phyloP scores from a whole-genome alignment of 75 land plant genomes.

The Ceratopteris richardii region DNA sequence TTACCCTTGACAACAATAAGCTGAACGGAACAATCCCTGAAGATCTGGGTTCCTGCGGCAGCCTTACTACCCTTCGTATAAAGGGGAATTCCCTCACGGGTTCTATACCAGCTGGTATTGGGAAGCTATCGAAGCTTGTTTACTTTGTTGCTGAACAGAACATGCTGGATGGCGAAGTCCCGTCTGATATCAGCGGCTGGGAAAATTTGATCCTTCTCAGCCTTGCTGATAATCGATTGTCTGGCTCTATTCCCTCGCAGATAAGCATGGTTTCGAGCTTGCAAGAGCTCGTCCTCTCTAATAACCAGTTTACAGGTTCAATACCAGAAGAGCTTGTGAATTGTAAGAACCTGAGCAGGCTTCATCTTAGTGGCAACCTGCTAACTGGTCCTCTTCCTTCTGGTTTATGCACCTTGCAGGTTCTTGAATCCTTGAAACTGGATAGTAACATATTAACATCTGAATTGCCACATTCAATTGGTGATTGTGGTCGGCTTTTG shows the following conservation, averaged over 20 bases:
- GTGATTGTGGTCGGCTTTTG: constrained; percentile 50
- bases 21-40: constrained; percentile 50
- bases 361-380: constrained; percentile 62
- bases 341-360: constrained; percentile 52
- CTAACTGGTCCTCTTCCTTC: constrained; percentile 59
- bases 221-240: constrained; percentile 54
- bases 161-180: constrained; percentile 51
- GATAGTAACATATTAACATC: constrained; percentile 52
- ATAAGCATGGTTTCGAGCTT: constrained; percentile 48
- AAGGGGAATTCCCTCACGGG: constrained; percentile 60
- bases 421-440: constrained; percentile 47
- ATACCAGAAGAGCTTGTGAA: constrained; percentile 41
- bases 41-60: constrained; percentile 42
- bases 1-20: constrained; percentile 43
- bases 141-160: constrained; percentile 69
- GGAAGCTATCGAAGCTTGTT: constrained; percentile 50
- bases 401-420: constrained; percentile 38
- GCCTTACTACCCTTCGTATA: constrained; percentile 51
- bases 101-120: constrained; percentile 46
- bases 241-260: constrained; percentile 49
- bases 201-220: constrained; percentile 62
- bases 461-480: constrained; percentile 51
- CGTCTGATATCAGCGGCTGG: constrained; percentile 46
- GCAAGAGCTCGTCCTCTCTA: constrained; percentile 53
- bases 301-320: constrained; percentile 53